These are phyloP conservation scores for Talaromyces liani DNA, from an alignment of 495 filamentous ascomycete genomes.

Conservation along the genomic window DNA sequence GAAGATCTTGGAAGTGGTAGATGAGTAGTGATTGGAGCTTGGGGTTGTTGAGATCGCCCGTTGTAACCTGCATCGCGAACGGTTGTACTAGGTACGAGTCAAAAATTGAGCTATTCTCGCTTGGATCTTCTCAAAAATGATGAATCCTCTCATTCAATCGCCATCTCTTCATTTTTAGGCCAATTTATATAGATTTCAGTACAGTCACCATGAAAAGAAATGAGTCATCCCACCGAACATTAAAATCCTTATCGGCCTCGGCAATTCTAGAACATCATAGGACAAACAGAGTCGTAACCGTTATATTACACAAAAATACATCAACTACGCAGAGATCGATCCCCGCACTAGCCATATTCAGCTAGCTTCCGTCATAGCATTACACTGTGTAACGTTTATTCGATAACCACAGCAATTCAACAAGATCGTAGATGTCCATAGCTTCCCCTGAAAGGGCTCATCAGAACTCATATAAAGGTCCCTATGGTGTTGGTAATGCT, in stretches of 20 bases:
- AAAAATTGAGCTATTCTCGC: neutral
- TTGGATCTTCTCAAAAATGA: neutral
- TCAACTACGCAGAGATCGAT: neutral
- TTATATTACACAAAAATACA: neutral
- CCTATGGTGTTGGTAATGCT: neutral
- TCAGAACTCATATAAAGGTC: neutral
- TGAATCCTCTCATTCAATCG: neutral
- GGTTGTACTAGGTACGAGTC: neutral
- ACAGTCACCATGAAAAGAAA: neutral
- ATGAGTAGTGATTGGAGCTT: neutral
- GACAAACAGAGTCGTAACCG: neutral
- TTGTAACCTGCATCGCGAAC: neutral
- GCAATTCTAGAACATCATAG: neutral
- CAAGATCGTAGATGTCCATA: neutral
- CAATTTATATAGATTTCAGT: neutral
- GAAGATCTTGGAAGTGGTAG: slow-evolving; percentile 5
- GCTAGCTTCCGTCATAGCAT: neutral
- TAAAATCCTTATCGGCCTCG: neutral
- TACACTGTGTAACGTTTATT: neutral
- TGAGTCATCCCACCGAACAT: neutral
- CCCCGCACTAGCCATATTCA: neutral
- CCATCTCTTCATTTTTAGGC: no score
- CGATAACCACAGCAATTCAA: neutral
- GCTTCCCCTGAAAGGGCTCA: neutral
- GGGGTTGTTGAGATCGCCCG: neutral